Base-by-base conservation (phyloP, 805 yeast genomes). In the Kodamaea hsintzibuensis region DNA sequence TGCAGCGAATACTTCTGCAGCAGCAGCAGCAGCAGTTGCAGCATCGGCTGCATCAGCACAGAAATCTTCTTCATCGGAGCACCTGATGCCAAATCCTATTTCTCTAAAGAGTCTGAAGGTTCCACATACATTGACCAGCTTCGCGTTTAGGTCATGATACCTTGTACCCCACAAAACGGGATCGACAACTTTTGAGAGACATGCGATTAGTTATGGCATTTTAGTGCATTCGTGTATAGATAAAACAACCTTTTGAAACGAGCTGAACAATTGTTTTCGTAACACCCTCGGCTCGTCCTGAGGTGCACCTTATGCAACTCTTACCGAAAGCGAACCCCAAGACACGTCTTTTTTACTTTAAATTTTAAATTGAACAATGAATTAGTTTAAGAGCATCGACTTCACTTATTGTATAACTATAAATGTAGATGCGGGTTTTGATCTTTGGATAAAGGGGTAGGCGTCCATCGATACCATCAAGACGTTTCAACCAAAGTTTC, bases 141-240 rank as follows among this genome's bases (percentile, higher is more conserved):
- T 57, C 25, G 56, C 60, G 33, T 55, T 57, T 37, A 57, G 53
- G 42, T 47, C 27, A 16, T 53, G 25, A 18, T 40, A 3, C 5
- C 13, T 19, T 7, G 19, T 17, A 14, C 17, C 18, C 16, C 16
- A 40, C 16, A 10, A 40, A 40, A 10, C 19, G 8, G n/a, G n/a
- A n/a, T n/a, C n/a, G n/a, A n/a, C n/a, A n/a, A n/a, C n/a, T n/a
- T n/a, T n/a, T n/a, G n/a, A n/a, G n/a, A n/a, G n/a, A n/a, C n/a
- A n/a, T n/a, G n/a, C n/a, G 12, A 7, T 17, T 17, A 16, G n/a
- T 16, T 16, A 17, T 8, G 25, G n/a, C 25, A 19, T 40, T 38
- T 17, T 38, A 17, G 42, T 17, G 25, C 19, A 40, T 10, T 40
- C n/a, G 44, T 9, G 17, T 16, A 17, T 22, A 22, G 25, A 19